Percentiles rank a stretch among this genome's conserved stretches.
phyloP scores from a whole-genome alignment of 176 grass and related monocot genomes.

The Saccharum officinarum region DNA sequence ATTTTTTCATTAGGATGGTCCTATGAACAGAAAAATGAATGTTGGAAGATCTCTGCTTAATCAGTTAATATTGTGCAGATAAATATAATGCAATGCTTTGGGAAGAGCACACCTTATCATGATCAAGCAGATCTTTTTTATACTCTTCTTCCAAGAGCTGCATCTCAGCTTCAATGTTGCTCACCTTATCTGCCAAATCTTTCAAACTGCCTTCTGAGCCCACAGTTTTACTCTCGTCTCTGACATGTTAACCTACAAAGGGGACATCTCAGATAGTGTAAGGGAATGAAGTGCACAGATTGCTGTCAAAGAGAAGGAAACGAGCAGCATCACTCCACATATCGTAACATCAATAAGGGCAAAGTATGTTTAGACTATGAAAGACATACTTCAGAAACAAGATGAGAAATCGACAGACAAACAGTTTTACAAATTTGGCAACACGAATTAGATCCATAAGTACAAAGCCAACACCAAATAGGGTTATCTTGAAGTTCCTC shows the following conservation, averaged over 20 bases:
- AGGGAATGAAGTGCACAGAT: not conserved
- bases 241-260: constrained; percentile 32
- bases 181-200: constrained; percentile 44
- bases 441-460: not conserved
- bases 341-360: not conserved
- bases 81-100: not conserved
- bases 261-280: constrained; percentile 29
- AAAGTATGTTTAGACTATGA: not conserved
- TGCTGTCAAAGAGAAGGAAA: not conserved
- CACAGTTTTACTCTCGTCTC: not conserved
- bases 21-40: not conserved
- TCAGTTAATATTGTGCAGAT: not conserved
- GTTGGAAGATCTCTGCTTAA: not conserved
- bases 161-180: constrained; percentile 42
- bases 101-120: constrained; percentile 36
- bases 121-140: constrained; percentile 45
- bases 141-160: constrained; percentile 59
- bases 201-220: constrained; percentile 45
- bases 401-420: not conserved
- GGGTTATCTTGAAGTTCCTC: not conserved
- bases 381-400: not conserved
- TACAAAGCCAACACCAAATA: not conserved
- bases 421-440: not conserved
- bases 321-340: not conserved
- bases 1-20: not conserved